Base-by-base conservation (phyloP, 306 rosid species). In the Sphenostylis stenocarpa region DNA sequence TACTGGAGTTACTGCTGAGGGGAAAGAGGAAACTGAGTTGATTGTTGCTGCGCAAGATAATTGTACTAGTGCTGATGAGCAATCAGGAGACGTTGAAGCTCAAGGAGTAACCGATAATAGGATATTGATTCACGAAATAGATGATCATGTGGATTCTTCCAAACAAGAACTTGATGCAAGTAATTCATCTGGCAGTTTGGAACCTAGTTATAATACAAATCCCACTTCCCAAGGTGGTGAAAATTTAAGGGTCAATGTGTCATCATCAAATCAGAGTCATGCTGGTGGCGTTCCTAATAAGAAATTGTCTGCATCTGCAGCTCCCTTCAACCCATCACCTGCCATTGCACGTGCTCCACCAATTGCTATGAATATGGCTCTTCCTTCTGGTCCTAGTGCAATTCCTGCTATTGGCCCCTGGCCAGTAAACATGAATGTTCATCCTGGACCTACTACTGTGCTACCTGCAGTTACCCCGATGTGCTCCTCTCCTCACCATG, bases 301-400 rank as follows among this genome's bases (percentile, higher is more conserved):
- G 85, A 96, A 96, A 79, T 82, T 96, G 80, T 96, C 99, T 49
- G 99, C 99, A 26, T 91, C 97, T 47, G 99, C 99, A 20, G 91
- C 94, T 83, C 99, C 98, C 60, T 96, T 92, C 86, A 96, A 91
- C 77, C 99, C 99, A 64, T 83, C 97, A 19, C 89, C 94, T 31
- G 72, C 85, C 65, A 84, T 83, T 80, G 83, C 87, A 47, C 97
- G 93, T 28, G 80, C 93, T 76, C 85, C 95, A 67, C 89, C 95
- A 5, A 86, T 91, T 81, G 55, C 91, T 86, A 75, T 89, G 91
- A 92, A 86, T 73, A 82, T 90, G 67, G 67, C 87, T 48, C 90
- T 87, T 85, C 90, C 95, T 66, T 80, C 91, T 52, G 90, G 88
- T 70, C 88, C 91, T 5, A 91, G 86, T 72, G 58, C 86, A 56